phyloP scores from a whole-genome alignment of 192 early-diverging fungal genomes.

The Entrophospora sp. region DNA sequence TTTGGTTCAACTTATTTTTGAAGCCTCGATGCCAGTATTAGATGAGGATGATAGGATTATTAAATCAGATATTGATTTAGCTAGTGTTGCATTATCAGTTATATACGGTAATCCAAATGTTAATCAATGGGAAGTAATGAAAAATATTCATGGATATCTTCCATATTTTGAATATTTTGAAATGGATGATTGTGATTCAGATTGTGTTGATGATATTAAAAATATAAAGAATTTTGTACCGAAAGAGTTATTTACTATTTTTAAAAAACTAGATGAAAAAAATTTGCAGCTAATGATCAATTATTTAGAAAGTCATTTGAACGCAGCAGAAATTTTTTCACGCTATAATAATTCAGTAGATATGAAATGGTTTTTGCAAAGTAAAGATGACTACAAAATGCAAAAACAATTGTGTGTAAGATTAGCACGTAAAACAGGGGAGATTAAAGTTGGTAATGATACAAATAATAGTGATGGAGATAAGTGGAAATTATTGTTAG shows the following conservation, averaged over 20 bases:
- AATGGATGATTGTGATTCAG: conserved; percentile 24
- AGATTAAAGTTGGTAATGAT: conserved; percentile 37
- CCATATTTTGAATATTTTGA: conserved; percentile 45
- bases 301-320: conserved; percentile 50
- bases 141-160: conserved; percentile 45
- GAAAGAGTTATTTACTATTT: conserved; percentile 23
- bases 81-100: conserved; percentile 37
- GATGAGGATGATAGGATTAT: conserved; percentile 41
- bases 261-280: conserved; percentile 21
- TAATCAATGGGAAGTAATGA: conserved; percentile 34
- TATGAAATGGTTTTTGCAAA: conserved; percentile 51
- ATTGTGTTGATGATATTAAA: conserved; percentile 10
- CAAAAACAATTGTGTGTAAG: conserved; percentile 53
- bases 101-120: conserved; percentile 38
- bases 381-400: conserved; percentile 30
- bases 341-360: conserved; percentile 49
- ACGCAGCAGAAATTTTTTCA: conserved; percentile 48
- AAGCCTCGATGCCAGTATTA: conserved; percentile 41
- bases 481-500: conserved; percentile 55
- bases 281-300: conserved; percentile 41
- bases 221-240: conserved; percentile 17
- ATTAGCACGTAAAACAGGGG: conserved; percentile 48
- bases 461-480: conserved; percentile 43
- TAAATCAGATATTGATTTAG: conserved; percentile 39
- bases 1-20: conserved; percentile 37